Evolutionary conservation across 2,329 filamentous ascomycete genomes (phyloP), one percentile per base, ranked within the genome.

Genomic region (Sclerotinia borealis): DNA sequence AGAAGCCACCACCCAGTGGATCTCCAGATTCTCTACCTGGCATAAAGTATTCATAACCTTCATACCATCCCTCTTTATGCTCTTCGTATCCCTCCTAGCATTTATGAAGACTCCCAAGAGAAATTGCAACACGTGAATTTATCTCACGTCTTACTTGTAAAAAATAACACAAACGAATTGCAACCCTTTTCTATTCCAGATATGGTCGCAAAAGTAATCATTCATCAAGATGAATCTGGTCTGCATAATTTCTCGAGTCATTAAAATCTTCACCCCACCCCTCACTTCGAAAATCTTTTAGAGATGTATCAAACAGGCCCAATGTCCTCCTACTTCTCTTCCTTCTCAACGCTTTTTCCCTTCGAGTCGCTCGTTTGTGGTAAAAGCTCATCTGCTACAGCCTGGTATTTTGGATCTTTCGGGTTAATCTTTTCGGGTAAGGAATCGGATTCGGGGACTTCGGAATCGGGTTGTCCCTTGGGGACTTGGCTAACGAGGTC

Each of bases 401-500:
- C 63, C 54, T 71, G 66, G 56, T 64, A 62, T 27, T 70, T 66
- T n/a, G 68, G 64, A n/a, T 69, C 66, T 25, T 63, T 66, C 63
- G 65, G 65, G 34, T 67, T 65, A 34, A 62, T 41, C 49, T 70
- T 68, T 36, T 64, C 67, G 37, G 62, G 61, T 15, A 64, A 45
- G 41, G 54, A 45, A 61, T 64, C 50, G 13, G 63, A 17, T 52
- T 61, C 56, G 59, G 48, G 39, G 31, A 59, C 31, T 59, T 63
- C 15, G 52, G 52, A 25, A 6, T 50, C 34, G 29, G 60, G 45
- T 51, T 81, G 76, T 64, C 79, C 80, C 79, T 91, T 93, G 74
- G 85, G 84, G 66, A 95, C 90, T 79, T 96, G 92, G 76, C 89
- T 93, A 68, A 85, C 88, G 68, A 93, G 82, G 74, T 96, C 92